Evolutionary conservation across 257 asterid species (phyloP).

Genomic region (Henckelia pumila): DNA sequence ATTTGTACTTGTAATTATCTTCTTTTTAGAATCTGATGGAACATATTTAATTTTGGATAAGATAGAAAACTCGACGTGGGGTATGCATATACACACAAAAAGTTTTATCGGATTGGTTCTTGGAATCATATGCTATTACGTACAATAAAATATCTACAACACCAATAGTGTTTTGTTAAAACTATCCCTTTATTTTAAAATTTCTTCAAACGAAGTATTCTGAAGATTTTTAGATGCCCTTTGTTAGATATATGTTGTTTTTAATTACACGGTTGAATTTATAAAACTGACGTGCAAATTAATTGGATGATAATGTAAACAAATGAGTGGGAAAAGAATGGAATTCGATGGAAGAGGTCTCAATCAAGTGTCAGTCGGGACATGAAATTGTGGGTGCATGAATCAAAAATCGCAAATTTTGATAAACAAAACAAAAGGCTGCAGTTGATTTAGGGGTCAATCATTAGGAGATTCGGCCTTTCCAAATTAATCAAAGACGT

Average conservation of each 20-base stretch:
- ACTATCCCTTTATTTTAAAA: too few relatives aligned
- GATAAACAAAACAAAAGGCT: too few relatives aligned
- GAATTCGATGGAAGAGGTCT: too few relatives aligned
- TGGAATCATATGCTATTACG: background rate
- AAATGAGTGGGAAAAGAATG: too few relatives aligned
- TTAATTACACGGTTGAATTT: too few relatives aligned
- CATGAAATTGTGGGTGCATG: background rate
- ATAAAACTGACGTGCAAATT: too few relatives aligned
- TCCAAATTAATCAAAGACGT: background rate
- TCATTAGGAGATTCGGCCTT: conserved; percentile 26
- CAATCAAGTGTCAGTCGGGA: background rate
- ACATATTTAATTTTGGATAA: background rate
- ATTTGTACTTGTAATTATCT: background rate
- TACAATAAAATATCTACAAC: too few relatives aligned
- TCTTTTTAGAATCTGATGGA: background rate
- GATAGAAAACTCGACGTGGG: background rate
- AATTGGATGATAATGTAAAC: too few relatives aligned
- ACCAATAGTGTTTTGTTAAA: too few relatives aligned
- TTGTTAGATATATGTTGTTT: too few relatives aligned
- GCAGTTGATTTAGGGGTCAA: conserved; percentile 23
- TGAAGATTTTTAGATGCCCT: too few relatives aligned
- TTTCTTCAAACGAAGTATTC: too few relatives aligned
- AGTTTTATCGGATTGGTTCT: background rate
- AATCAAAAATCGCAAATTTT: background rate
- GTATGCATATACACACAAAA: background rate